Percentiles rank a stretch among this genome's conserved stretches.
Conservation (phyloP, 2,329 filamentous ascomycete species). For the Cercospora beticola region DNA sequence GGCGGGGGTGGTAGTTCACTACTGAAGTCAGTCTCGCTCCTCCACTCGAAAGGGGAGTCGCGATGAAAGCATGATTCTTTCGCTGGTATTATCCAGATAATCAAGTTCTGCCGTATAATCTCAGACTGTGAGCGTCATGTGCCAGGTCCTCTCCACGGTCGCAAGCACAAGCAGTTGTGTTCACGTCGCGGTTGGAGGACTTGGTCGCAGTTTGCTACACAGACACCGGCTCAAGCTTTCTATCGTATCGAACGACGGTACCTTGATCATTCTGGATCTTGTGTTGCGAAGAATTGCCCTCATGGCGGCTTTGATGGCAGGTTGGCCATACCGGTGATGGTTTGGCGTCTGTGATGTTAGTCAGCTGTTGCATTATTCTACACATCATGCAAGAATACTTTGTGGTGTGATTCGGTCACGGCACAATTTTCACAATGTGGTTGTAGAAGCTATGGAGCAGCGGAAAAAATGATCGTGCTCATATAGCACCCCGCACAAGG, state of each 20-base stretch:
- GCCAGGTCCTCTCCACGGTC: constrained; percentile 25
- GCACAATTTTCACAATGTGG: neutral
- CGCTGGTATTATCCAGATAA: constrained; percentile 98
- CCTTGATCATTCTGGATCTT: constrained; percentile 25
- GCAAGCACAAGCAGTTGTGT: neutral
- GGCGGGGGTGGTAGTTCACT: constrained; percentile 36
- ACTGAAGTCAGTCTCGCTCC: constrained; percentile 40
- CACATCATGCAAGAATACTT: neutral
- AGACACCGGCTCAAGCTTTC: constrained; percentile 29
- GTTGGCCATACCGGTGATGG: constrained; percentile 16
- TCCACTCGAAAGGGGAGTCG: constrained; percentile 45
- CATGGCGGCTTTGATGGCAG: constrained; percentile 20
- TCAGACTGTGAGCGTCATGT: constrained; percentile 57
- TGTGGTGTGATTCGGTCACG: neutral
- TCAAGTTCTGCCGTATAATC: constrained; percentile 97
- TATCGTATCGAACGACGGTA: constrained; percentile 24
- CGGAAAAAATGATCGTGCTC: neutral
- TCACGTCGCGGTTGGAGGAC: constrained; percentile 21
- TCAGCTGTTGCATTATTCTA: constrained; percentile 4
- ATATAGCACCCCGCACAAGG: constrained; percentile 2
- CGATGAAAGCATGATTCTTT: constrained; percentile 83
- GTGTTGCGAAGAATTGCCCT: constrained; percentile 17
- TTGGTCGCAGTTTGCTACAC: constrained; percentile 14
- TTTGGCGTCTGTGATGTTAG: constrained; percentile 6
- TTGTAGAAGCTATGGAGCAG: neutral